Conservation (phyloP, 2,329 filamentous ascomycete genomes). For the Colletotrichum zoysiae region DNA sequence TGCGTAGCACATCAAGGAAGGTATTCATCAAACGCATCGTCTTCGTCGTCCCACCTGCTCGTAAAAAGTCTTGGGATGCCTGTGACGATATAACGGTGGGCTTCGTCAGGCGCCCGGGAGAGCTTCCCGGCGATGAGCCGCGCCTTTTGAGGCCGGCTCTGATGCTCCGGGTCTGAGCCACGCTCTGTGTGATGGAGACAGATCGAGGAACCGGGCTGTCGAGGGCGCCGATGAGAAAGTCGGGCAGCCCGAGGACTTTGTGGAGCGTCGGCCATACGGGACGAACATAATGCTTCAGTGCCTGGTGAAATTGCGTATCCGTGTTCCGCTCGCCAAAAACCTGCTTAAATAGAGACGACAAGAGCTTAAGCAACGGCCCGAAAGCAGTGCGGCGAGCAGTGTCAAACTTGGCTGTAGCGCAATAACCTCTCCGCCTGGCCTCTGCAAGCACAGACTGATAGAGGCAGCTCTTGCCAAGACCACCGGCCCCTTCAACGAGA, state of each 20-base stretch:
- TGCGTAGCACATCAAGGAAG: conserved; percentile 85
- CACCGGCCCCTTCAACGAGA: conserved; percentile 70
- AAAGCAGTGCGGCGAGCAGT: conserved; percentile 71
- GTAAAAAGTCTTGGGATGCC: conserved; percentile 71
- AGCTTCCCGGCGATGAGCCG: conserved; percentile 63
- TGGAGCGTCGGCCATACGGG: conserved; percentile 75
- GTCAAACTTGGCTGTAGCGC: conserved; percentile 76
- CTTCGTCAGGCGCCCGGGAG: conserved; percentile 50
- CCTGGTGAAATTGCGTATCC: conserved; percentile 72
- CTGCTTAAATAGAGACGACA: conserved; percentile 76
- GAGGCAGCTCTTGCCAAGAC: conserved; percentile 74
- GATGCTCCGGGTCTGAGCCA: conserved; percentile 48
- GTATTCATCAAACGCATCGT: conserved; percentile 86
- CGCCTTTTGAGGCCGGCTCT: conserved; percentile 56
- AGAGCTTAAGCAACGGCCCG: conserved; percentile 72
- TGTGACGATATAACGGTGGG: conserved; percentile 59
- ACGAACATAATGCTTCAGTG: conserved; percentile 71
- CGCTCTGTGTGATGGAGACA: conserved; percentile 53
- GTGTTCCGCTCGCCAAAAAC: conserved; percentile 76
- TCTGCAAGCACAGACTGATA: conserved; percentile 73
- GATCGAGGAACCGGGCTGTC: conserved; percentile 54
- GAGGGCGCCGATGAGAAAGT: conserved; percentile 74
- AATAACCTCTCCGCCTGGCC: conserved; percentile 72
- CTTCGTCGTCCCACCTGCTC: conserved; percentile 69
- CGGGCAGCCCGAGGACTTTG: conserved; percentile 71